phyloP scores from a whole-genome alignment of 352 stramenopile species.

The Elongisporangium anandrum region DNA sequence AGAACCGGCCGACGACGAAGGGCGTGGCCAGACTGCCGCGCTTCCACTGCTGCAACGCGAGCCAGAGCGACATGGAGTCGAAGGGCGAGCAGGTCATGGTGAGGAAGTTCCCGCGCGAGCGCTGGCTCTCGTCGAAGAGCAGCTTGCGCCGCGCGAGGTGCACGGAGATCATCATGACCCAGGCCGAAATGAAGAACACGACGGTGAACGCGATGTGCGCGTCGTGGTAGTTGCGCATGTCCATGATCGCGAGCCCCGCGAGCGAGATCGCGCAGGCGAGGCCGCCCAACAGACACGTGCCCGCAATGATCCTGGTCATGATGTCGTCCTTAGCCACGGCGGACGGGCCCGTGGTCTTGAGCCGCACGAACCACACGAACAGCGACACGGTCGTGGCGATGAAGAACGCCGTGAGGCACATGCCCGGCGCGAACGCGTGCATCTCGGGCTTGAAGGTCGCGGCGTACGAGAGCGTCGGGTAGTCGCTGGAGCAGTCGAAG shows the following conservation, averaged over 20 bases:
- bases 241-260: conserved; percentile 59
- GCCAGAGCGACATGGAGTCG: conserved; percentile 19
- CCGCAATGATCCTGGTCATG: background rate
- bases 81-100: conserved; percentile 9
- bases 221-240: conserved; percentile 75
- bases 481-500: conserved; percentile 69
- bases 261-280: conserved; percentile 37
- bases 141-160: conserved; percentile 45
- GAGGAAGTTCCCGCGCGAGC: background rate
- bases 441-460: conserved; percentile 71
- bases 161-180: conserved; percentile 56
- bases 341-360: conserved; percentile 13
- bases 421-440: conserved; percentile 66
- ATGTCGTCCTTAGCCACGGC: background rate
- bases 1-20: conserved; percentile 42
- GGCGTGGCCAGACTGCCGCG: conserved; percentile 37
- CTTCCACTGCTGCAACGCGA: conserved; percentile 44
- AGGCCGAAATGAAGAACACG: conserved; percentile 72
- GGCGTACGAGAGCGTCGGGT: conserved; percentile 82
- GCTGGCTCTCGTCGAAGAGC: conserved; percentile 21
- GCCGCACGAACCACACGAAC: conserved; percentile 68
- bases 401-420: conserved; percentile 74
- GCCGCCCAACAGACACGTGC: conserved; percentile 23
- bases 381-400: conserved; percentile 52
- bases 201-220: conserved; percentile 70